A percentile compares a stretch with the other conserved stretches of the same genome.
Evolutionary conservation across 1,284 basidiomycete genomes (phyloP).

Genomic region (Entoloma clypeatum): DNA sequence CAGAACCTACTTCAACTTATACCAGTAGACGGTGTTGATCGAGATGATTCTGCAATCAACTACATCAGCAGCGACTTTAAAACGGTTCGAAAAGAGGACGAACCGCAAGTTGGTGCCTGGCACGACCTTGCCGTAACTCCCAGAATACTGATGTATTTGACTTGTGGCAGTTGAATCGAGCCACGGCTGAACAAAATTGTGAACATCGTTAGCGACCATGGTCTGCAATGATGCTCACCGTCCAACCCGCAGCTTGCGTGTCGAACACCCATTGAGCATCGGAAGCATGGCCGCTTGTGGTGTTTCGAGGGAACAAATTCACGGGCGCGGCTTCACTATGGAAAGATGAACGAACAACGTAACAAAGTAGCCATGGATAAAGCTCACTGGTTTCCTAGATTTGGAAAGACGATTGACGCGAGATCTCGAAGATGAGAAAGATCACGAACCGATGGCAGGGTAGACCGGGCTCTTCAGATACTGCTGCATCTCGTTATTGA

Average conservation of each 20-base stretch:
- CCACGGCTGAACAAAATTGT: constrained; percentile 33
- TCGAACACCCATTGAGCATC: constrained; percentile 48
- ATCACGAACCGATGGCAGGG: constrained; percentile 39
- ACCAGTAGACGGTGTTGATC: constrained; percentile 57
- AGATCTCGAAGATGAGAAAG: constrained; percentile 7
- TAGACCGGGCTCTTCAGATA: constrained; percentile 39
- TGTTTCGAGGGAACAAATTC: constrained; percentile 46
- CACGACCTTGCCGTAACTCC: constrained; percentile 44
- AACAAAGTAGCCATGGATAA: not conserved
- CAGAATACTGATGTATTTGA: constrained; percentile 42
- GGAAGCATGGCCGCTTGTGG: constrained; percentile 31
- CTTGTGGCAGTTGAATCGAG: constrained; percentile 34
- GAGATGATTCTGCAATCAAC: constrained; percentile 43
- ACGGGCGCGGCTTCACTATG: constrained; percentile 45
- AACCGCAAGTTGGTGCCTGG: constrained; percentile 43
- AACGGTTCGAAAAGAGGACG: not conserved
- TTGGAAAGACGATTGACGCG: not conserved
- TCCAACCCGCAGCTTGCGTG: constrained; percentile 43
- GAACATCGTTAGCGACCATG: not conserved
- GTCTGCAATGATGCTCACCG: constrained; percentile 27
- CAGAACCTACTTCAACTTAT: constrained; percentile 50
- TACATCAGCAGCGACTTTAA: not conserved
- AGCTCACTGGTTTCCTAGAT: constrained; percentile 51
- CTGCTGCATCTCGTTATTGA: constrained; percentile 41
- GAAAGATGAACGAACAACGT: constrained; percentile 1